These are phyloP conservation scores for Fusarium sp. DNA, from an alignment of 2,329 filamentous ascomycete species.

Conservation along the genomic window DNA sequence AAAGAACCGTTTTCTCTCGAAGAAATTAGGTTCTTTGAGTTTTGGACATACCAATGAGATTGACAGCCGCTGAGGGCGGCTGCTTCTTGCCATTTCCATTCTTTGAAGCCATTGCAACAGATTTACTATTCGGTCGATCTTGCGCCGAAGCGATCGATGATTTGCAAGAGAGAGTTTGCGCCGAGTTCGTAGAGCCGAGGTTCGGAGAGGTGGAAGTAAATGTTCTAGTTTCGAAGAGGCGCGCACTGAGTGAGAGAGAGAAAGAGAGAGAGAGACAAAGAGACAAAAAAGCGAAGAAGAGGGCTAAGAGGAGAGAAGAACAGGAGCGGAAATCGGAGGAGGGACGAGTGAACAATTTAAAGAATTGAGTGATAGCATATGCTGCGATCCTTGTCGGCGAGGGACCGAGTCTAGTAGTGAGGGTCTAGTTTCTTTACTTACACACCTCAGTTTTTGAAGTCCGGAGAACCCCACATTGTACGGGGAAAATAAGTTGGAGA, in stretches of 20 bases:
- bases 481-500: slow-evolving; percentile 33
- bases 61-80: slow-evolving; percentile 87
- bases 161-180: slow-evolving; percentile 9
- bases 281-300: background rate
- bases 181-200: slow-evolving; percentile 41
- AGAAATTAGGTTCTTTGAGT: background rate
- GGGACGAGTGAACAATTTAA: slow-evolving; percentile 31
- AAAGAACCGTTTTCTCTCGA: too few relatives aligned
- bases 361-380: slow-evolving; percentile 16
- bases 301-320: slow-evolving; percentile 18
- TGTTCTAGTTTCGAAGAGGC: background rate
- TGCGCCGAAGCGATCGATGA: slow-evolving; percentile 7
- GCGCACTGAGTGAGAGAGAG: background rate
- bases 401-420: slow-evolving; percentile 27
- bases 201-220: slow-evolving; percentile 35
- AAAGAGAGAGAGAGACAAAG: background rate
- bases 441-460: slow-evolving; percentile 31
- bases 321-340: slow-evolving; percentile 19
- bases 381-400: slow-evolving; percentile 28
- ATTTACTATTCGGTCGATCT: slow-evolving; percentile 6
- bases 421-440: slow-evolving; percentile 10
- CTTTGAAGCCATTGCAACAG: slow-evolving; percentile 53
- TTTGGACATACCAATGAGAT: slow-evolving; percentile 81
- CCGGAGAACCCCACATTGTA: slow-evolving; percentile 42
- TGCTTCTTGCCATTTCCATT: slow-evolving; percentile 67